Evolutionary conservation across 345 rosid genomes (phyloP).

Genomic region (Zanthoxylum bungeanum): DNA sequence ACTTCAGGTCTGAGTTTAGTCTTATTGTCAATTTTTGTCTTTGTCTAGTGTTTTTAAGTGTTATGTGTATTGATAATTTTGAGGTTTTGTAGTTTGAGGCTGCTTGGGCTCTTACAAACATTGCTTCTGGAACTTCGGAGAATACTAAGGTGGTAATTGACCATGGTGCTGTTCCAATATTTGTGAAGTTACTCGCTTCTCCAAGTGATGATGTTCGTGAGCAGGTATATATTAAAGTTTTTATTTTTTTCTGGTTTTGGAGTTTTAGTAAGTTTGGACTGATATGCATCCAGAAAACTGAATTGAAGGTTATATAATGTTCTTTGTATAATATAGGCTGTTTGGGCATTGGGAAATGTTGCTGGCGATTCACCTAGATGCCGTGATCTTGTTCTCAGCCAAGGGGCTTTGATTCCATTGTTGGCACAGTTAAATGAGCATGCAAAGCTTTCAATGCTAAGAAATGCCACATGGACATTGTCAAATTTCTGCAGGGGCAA

Average conservation of each 20-base stretch:
- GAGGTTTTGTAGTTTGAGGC: constrained; percentile 67
- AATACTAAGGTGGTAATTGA: constrained; percentile 85
- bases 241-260: background rate
- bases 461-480: constrained; percentile 97
- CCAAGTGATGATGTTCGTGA: constrained; percentile 90
- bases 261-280: background rate
- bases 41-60: background rate
- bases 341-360: constrained; percentile 93
- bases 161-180: constrained; percentile 75
- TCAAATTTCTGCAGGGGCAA: constrained; percentile 96
- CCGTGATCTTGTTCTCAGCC: constrained; percentile 79
- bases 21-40: background rate
- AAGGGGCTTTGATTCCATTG: constrained; percentile 71
- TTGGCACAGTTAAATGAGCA: constrained; percentile 71
- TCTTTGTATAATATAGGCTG: constrained; percentile 47
- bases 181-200: constrained; percentile 74
- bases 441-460: constrained; percentile 90
- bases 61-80: background rate
- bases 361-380: constrained; percentile 95
- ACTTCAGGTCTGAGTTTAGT: constrained; percentile 56
- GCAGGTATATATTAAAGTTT: constrained; percentile 47
- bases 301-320: background rate
- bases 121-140: constrained; percentile 93
- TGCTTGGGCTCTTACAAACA: constrained; percentile 91
- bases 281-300: background rate